phyloP scores from a whole-genome alignment of 23 red algal genomes.

The Gracilaria vermiculophylla region DNA sequence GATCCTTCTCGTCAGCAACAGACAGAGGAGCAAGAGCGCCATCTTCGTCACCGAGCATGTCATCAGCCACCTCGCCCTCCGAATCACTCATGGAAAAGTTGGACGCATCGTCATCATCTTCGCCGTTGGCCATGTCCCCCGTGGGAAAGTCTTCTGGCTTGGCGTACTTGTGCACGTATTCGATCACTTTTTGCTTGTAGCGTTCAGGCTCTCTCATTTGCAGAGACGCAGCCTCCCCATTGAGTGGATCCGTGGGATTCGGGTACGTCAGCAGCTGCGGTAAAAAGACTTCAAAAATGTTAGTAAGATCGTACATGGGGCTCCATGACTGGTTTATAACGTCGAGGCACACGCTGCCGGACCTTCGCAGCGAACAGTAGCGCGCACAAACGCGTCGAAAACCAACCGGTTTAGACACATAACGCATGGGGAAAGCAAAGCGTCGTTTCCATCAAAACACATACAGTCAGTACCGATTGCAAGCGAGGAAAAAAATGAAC shows the following conservation, averaged over 20 bases:
- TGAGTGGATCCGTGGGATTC: conserved; percentile 97
- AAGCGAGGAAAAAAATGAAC: not conserved
- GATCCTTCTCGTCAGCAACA: conserved; percentile 24
- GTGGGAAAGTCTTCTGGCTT: conserved; percentile 79
- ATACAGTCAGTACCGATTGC: not conserved
- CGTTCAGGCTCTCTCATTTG: conserved; percentile 96
- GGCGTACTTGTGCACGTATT: conserved; percentile 88
- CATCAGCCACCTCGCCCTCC: conserved; percentile 59
- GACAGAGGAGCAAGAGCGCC: conserved; percentile 9
- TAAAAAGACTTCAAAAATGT: conserved; percentile 99
- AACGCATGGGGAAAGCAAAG: not conserved
- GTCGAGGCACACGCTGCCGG: conserved; percentile 97
- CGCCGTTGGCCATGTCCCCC: conserved; percentile 31
- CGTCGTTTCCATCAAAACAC: not conserved
- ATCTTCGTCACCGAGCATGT: conserved; percentile 3
- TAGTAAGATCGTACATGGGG: conserved; percentile 98
- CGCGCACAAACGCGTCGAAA: not conserved
- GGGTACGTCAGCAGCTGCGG: conserved; percentile 99
- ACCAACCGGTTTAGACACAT: too few relatives aligned
- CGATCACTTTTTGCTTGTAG: conserved; percentile 81
- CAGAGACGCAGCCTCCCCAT: conserved; percentile 96
- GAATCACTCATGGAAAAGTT: conserved; percentile 71
- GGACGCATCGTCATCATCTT: conserved; percentile 67
- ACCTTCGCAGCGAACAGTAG: conserved; percentile 38
- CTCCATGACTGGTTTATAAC: conserved; percentile 99